These are phyloP conservation scores for Penicillium longicatenatum DNA, from an alignment of 495 filamentous ascomycete species.

Conservation along the genomic window DNA sequence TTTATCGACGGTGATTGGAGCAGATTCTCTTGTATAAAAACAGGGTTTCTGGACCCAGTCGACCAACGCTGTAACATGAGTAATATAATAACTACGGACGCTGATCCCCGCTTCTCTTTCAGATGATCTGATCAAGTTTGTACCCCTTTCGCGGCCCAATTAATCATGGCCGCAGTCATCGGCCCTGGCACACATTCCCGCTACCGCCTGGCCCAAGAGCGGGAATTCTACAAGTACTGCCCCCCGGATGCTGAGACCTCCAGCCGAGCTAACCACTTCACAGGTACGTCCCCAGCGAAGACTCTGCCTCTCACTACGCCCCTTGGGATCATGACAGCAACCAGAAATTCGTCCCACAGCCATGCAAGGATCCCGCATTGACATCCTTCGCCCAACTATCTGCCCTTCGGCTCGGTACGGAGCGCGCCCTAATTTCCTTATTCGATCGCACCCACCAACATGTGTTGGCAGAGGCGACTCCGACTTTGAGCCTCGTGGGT, in stretches of 20 bases:
- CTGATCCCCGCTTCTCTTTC: neutral
- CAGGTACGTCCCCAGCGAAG: slow-evolving; percentile 23
- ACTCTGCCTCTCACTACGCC: neutral
- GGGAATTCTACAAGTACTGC: slow-evolving; percentile 6
- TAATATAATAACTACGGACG: neutral
- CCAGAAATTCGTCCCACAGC: slow-evolving; percentile 14
- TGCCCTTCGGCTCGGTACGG: slow-evolving; percentile 50
- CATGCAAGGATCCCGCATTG: slow-evolving; percentile 56
- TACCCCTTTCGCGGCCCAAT: neutral
- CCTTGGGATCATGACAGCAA: slow-evolving; percentile 21
- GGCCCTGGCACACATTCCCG: neutral
- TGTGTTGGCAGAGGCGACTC: slow-evolving; percentile 61
- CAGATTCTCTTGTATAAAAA: neutral
- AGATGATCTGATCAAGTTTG: neutral
- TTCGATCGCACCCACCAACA: slow-evolving; percentile 57
- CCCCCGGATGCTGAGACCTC: neutral
- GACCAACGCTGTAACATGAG: neutral
- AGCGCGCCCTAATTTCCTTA: slow-evolving; percentile 58
- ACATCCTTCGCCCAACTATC: slow-evolving; percentile 64
- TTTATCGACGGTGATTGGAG: neutral
- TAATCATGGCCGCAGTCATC: neutral
- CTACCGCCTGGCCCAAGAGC: slow-evolving; percentile 2
- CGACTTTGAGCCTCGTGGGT: slow-evolving; percentile 40
- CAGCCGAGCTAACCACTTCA: neutral
- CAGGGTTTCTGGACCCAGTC: neutral